Base-by-base conservation (phyloP, 2,329 filamentous ascomycete genomes). In the Gaeumannomyces sp. region DNA sequence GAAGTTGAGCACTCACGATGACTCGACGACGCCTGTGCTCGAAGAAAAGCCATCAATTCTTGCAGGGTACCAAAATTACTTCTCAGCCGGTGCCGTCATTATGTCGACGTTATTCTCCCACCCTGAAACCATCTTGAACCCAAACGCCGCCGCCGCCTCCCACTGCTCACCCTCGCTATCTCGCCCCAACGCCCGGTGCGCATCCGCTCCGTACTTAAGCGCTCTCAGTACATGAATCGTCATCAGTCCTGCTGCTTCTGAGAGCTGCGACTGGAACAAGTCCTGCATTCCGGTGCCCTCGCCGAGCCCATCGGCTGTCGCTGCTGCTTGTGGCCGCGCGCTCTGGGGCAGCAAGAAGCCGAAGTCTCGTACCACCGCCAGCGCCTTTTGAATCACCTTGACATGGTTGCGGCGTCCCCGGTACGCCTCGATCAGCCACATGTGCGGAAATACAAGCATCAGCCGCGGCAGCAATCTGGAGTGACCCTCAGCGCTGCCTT, bases 371-470 rank as follows among this genome's bases (percentile, higher is more conserved):
- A 77, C 63, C 63, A 74, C 70, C 68, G 71, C 69, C 8, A 67
- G 64, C 1, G 69, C 72, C 65, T 73, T 73, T 65, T 67, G 70
- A 35, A 73, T 63, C n/a, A 73, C 74, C 68, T 75, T 76, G 25
- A 63, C 66, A 65, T 75, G 73, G 65, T 75, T 73, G 67, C 71
- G 73, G 14, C 73, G 69, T 25, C 72, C 71, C 22, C 70, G 68
- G 65, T 74, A 72, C 45, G 73, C 75, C 60, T 72, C 71, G 10
- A 75, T 64, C 1, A 77, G 70, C 75, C 75, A 77, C 70, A 77
- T 74, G 57, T 68, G 71, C 28, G 75, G 73, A 66, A 73, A 76
- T 2, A 77, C 71, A 35, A 78, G 70, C 64, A 71, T 72, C 64
- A 77, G 67, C 45, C 73, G 69, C 8, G 76, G 75, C 28, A 76